Evolutionary conservation across 2,329 filamentous ascomycete species (phyloP).

Genomic region (Penicillium sumatraense): DNA sequence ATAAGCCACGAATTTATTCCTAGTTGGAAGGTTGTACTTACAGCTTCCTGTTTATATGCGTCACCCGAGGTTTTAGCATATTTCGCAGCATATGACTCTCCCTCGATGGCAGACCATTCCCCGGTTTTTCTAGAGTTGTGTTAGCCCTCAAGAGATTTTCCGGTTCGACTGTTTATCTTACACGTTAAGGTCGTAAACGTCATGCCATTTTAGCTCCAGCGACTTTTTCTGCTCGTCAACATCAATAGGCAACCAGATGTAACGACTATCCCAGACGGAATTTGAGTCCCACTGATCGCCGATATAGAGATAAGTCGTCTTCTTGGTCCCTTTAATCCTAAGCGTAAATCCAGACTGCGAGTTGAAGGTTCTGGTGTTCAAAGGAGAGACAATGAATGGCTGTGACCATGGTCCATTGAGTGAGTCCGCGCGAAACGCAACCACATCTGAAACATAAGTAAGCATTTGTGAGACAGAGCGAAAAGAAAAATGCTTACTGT

Average conservation of each 20-base stretch:
- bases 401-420: constrained; percentile 59
- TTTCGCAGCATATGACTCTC: constrained; percentile 53
- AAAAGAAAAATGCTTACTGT: constrained; percentile 42
- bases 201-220: constrained; percentile 57
- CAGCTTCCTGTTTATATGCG: constrained; percentile 61
- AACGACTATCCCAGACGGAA: constrained; percentile 61
- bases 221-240: constrained; percentile 59
- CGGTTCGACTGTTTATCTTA: no score
- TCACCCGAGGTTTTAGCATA: constrained; percentile 52
- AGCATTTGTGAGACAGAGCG: neutral
- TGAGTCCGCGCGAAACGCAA: constrained; percentile 59
- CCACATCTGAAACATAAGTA: constrained; percentile 48
- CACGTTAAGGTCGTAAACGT: constrained; percentile 61
- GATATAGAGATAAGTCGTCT: constrained; percentile 58
- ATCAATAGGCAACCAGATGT: constrained; percentile 61
- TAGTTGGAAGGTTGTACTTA: constrained; percentile 1
- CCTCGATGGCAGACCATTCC: constrained; percentile 52
- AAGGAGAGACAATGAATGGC: constrained; percentile 57
- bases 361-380: constrained; percentile 58
- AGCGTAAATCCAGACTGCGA: constrained; percentile 59
- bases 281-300: constrained; percentile 61
- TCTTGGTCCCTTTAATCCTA: constrained; percentile 53
- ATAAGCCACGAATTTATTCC: neutral
- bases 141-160: neutral
- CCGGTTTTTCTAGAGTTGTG: constrained; percentile 46